Conservation (phyloP, 2,329 filamentous ascomycete genomes). For the Lojkania enalia region DNA sequence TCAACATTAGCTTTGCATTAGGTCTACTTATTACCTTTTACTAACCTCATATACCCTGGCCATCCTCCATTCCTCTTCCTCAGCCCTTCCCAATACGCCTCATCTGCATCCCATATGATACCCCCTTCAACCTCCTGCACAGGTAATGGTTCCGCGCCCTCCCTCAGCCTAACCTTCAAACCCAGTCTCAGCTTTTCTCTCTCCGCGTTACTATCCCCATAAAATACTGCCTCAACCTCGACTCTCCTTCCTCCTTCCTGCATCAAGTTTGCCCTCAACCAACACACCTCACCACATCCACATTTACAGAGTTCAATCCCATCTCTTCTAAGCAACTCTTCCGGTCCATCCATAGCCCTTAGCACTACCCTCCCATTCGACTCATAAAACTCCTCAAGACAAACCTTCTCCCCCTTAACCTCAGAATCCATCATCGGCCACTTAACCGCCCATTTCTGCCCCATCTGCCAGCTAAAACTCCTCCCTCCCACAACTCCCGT, state of each 20-base stretch:
- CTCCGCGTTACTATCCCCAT: neutral
- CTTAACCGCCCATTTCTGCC: constrained; percentile 10
- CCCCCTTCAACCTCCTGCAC: constrained; percentile 1
- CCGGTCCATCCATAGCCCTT: neutral
- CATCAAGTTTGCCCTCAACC: constrained; percentile 2
- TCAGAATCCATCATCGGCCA: constrained; percentile 8
- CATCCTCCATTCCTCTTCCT: constrained; percentile 4
- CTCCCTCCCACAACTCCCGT: neutral
- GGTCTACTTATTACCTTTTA: no score
- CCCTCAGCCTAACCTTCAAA: neutral
- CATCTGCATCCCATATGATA: constrained; percentile 7
- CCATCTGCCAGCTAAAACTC: constrained; percentile 9
- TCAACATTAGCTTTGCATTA: no score
- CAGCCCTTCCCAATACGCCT: constrained; percentile 7
- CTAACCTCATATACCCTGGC: no score
- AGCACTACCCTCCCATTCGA: neutral
- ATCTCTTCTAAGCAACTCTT: neutral
- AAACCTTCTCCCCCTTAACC: neutral
- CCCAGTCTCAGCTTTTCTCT: neutral
- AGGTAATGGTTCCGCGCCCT: constrained; percentile 1
- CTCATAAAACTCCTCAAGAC: neutral
- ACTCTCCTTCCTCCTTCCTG: constrained; percentile 7
- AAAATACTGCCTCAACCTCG: constrained; percentile 1
- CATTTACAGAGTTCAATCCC: constrained; percentile 2
- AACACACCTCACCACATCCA: constrained; percentile 5